Conservation (phyloP, 257 asterid genomes). For the Nicotiana paniculata region DNA sequence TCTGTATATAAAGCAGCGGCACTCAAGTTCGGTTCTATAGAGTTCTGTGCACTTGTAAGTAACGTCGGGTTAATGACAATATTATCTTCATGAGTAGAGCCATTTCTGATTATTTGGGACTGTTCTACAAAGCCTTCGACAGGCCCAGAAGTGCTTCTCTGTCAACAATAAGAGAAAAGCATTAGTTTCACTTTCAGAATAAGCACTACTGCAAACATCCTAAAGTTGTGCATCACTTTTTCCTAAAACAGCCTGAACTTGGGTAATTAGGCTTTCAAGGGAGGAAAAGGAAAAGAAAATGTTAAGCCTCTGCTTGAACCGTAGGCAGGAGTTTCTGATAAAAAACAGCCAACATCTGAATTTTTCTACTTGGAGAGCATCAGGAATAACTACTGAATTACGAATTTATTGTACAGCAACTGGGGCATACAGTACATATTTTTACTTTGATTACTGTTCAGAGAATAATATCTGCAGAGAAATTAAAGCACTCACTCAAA, state of each 20-base stretch:
- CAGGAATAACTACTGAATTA: background rate
- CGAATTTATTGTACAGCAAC: background rate
- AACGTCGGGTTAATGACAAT: conserved; percentile 28
- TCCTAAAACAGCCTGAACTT: conserved; percentile 1
- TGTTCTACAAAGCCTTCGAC: conserved; percentile 54
- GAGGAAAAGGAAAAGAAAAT: background rate
- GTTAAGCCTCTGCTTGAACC: background rate
- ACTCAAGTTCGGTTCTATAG: conserved; percentile 40
- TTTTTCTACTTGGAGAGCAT: background rate
- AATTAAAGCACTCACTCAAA: background rate
- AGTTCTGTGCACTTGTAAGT: conserved; percentile 40
- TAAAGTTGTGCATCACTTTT: background rate
- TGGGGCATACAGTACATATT: background rate
- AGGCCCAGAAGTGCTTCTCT: conserved; percentile 52
- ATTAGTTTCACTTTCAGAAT: conserved; percentile 3
- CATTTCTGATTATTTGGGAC: conserved; percentile 35
- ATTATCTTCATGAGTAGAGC: conserved; percentile 50
- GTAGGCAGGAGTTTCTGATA: background rate
- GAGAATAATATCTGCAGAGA: background rate
- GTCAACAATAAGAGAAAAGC: conserved; percentile 22
- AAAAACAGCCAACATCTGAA: background rate
- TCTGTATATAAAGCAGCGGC: conserved; percentile 38
- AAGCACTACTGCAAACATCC: background rate
- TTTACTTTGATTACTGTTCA: background rate
- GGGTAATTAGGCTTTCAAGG: background rate